Evolutionary conservation across 805 yeast genomes (phyloP).

Genomic region (Sugiyamaella qingdaonensis): DNA sequence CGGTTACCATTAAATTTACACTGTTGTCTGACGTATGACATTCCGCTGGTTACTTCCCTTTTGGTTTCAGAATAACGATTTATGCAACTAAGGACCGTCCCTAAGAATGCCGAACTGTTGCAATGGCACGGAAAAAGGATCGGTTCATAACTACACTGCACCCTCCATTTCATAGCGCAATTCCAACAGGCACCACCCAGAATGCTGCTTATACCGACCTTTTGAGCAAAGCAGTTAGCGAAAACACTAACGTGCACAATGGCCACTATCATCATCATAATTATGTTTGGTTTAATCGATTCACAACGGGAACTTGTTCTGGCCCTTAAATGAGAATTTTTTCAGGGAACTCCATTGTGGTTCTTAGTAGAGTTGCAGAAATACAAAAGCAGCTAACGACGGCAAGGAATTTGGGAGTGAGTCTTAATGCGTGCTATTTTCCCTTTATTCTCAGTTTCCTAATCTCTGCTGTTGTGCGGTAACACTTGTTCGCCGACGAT

Average conservation of each 20-base stretch:
- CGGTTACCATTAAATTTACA: slow-evolving; percentile 31
- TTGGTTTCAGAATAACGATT: slow-evolving; percentile 21
- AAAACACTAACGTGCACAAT: neutral
- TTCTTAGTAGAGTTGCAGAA: too few relatives aligned
- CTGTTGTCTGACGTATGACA: slow-evolving; percentile 24
- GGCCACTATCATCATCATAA: neutral
- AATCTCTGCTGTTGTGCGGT: too few relatives aligned
- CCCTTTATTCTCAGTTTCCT: too few relatives aligned
- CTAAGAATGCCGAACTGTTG: slow-evolving; percentile 26
- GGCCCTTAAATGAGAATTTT: neutral
- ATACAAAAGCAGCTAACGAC: too few relatives aligned
- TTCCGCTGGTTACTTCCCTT: slow-evolving; percentile 25
- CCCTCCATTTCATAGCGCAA: slow-evolving; percentile 30
- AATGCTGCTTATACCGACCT: slow-evolving; percentile 30
- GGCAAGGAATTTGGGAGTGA: too few relatives aligned
- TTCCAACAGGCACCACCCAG: slow-evolving; percentile 33
- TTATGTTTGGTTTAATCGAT: neutral
- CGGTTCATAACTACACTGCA: slow-evolving; percentile 23
- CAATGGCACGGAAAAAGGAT: slow-evolving; percentile 26
- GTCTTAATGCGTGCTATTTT: too few relatives aligned
- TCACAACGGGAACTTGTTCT: neutral
- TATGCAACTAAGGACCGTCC: slow-evolving; percentile 31
- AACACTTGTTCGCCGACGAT: too few relatives aligned
- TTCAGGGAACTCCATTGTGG: neutral
- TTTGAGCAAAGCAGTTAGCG: slow-evolving; percentile 21